A percentile compares a stretch with the other conserved stretches of the same genome.
These are phyloP conservation scores for Stephanodiscus minutulus DNA, from an alignment of 108 stramenopile genomes.

Conservation along the genomic window DNA sequence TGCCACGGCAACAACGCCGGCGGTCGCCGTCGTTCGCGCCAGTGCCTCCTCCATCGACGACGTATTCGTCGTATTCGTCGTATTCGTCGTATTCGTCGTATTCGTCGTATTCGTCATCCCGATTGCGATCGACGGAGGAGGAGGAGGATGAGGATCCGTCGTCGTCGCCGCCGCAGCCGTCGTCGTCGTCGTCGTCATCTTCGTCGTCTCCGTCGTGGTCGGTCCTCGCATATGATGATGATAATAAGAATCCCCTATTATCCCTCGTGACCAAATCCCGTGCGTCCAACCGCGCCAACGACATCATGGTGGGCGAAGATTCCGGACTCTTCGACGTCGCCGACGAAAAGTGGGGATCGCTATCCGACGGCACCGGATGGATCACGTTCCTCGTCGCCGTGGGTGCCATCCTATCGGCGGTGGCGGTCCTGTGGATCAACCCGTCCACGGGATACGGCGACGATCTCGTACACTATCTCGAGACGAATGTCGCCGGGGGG, in stretches of 20 bases:
- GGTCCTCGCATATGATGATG: no score
- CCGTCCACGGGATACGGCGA: constrained; percentile 74
- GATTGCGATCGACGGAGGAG: no score
- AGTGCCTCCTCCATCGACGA: no score
- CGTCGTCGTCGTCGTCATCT: neutral
- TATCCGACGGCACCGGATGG: constrained; percentile 68
- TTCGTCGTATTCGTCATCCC: no score
- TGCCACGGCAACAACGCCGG: no score
- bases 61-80: no score
- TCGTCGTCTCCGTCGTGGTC: neutral
- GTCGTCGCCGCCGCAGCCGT: neutral
- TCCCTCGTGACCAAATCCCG: constrained; percentile 60
- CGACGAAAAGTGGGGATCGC: constrained; percentile 64
- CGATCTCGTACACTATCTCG: constrained; percentile 71
- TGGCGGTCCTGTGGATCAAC: constrained; percentile 74
- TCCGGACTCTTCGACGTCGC: constrained; percentile 59
- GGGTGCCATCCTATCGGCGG: constrained; percentile 69
- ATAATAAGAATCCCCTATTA: constrained; percentile 40
- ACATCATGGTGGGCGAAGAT: constrained; percentile 76
- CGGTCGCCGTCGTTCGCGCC: no score
- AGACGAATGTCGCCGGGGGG: constrained; percentile 60
- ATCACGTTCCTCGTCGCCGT: constrained; percentile 75
- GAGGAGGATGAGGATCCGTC: no score
- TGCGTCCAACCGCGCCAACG: constrained; percentile 57
- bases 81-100: no score